Percentiles rank a stretch among this genome's conserved stretches.
Evolutionary conservation across 805 yeast genomes (phyloP).

Genomic region (Candida argentea): DNA sequence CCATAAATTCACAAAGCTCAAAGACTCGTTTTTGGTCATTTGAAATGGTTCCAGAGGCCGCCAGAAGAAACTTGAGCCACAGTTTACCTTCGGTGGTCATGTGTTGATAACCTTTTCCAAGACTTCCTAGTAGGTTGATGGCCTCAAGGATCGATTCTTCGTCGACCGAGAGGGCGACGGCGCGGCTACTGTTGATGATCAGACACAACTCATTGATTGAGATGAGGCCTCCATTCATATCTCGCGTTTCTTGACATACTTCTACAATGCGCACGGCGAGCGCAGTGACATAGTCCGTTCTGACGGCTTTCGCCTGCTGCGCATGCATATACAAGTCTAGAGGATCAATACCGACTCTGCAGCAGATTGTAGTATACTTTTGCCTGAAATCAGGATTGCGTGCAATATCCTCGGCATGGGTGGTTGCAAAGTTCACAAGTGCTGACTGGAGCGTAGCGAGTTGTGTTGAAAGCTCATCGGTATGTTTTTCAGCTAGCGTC

Average conservation of each 20-base stretch:
- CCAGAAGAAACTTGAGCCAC: constrained; percentile 34
- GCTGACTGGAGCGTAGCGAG: constrained; percentile 69
- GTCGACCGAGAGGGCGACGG: constrained; percentile 20
- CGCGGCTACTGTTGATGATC: constrained; percentile 18
- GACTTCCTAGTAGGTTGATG: constrained; percentile 37
- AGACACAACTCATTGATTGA: constrained; percentile 37
- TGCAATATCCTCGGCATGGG: constrained; percentile 59
- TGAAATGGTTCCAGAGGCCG: constrained; percentile 18
- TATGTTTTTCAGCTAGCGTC: constrained; percentile 40
- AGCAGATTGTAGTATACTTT: constrained; percentile 69
- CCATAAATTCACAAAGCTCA: constrained; percentile 69
- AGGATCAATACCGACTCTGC: constrained; percentile 79
- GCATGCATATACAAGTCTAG: constrained; percentile 28
- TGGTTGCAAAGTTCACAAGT: constrained; percentile 61
- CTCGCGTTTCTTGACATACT: constrained; percentile 57
- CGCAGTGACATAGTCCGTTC: constrained; percentile 34
- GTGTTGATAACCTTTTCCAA: constrained; percentile 68
- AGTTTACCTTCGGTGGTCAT: constrained; percentile 46
- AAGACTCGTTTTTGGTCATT: constrained; percentile 62
- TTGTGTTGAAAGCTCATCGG: constrained; percentile 58
- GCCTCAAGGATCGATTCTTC: constrained; percentile 49
- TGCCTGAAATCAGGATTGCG: constrained; percentile 54
- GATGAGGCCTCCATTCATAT: constrained; percentile 75
- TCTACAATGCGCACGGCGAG: constrained; percentile 70
- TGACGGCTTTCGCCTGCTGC: constrained; percentile 5